Conservation (phyloP, 345 rosid genomes). For the Citrus unshiu region DNA sequence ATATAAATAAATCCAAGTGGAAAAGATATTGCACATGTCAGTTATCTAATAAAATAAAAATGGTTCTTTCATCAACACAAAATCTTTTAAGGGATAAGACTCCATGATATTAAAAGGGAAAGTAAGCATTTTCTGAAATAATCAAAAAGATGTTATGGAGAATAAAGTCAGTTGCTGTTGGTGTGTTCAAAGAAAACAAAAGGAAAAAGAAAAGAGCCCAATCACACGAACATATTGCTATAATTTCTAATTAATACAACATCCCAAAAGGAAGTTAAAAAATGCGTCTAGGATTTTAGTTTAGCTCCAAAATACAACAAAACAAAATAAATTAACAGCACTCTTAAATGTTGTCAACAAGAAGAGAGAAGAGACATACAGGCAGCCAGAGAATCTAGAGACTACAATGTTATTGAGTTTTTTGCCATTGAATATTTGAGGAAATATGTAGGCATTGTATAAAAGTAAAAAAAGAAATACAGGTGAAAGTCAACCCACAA, state of each 20-base stretch:
- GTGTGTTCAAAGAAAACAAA: not conserved
- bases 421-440: not conserved
- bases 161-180: not conserved
- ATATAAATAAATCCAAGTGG: slow-evolving; percentile 14
- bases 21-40: slow-evolving; percentile 2
- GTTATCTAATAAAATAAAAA: not conserved
- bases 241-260: not conserved
- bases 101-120: not conserved
- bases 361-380: not conserved
- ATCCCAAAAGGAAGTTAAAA: not conserved
- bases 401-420: not conserved
- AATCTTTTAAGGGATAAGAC: not conserved
- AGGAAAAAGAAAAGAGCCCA: not conserved
- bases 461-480: not conserved
- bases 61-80: not conserved
- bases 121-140: not conserved
- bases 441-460: not conserved
- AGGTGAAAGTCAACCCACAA: not conserved
- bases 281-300: not conserved
- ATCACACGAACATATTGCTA: not conserved
- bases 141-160: not conserved
- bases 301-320: not conserved
- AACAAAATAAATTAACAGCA: not conserved
- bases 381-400: not conserved
- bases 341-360: not conserved